phyloP scores from a whole-genome alignment of 371 early-diverging fungal species.

The Zychaea mexicana region DNA sequence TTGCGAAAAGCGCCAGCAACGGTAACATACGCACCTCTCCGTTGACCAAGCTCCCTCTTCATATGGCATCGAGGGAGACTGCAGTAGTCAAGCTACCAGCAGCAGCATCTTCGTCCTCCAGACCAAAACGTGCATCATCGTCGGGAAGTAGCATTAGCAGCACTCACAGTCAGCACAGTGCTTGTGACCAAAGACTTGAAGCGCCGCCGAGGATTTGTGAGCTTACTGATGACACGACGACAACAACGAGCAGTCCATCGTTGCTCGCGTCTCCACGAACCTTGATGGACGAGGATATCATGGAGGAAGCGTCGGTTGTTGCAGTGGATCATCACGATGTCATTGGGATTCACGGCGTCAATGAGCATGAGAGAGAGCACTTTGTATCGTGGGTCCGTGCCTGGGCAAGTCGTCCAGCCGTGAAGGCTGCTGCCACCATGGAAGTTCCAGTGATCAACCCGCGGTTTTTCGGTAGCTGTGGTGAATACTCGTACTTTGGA shows the following conservation, averaged over 20 bases:
- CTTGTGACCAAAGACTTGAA: not conserved
- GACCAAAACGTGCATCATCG: not conserved
- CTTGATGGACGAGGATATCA: not conserved
- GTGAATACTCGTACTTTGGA: slow-evolving; percentile 19
- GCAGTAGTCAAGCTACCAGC: not conserved
- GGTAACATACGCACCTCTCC: not conserved
- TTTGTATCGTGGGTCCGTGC: slow-evolving; percentile 6
- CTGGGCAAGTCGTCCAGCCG: slow-evolving; percentile 7
- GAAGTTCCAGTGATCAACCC: not conserved
- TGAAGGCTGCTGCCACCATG: not conserved
- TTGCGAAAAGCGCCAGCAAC: no score
- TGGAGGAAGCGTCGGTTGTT: not conserved
- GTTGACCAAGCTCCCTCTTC: not conserved
- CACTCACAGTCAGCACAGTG: not conserved
- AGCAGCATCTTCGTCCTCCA: not conserved
- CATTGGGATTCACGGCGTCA: not conserved
- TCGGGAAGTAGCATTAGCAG: not conserved
- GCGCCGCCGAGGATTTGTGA: not conserved
- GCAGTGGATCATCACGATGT: not conserved
- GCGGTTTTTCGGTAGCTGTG: slow-evolving; percentile 2
- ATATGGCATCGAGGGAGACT: not conserved
- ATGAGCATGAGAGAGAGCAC: slow-evolving; percentile 8
- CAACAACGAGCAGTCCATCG: not conserved
- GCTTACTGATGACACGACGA: slow-evolving; percentile 2
- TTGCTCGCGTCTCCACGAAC: not conserved